Percentiles rank a stretch among this genome's conserved stretches.
These are phyloP conservation scores for Kuraishia capsulata DNA, from an alignment of 805 yeast species.

Conservation along the genomic window DNA sequence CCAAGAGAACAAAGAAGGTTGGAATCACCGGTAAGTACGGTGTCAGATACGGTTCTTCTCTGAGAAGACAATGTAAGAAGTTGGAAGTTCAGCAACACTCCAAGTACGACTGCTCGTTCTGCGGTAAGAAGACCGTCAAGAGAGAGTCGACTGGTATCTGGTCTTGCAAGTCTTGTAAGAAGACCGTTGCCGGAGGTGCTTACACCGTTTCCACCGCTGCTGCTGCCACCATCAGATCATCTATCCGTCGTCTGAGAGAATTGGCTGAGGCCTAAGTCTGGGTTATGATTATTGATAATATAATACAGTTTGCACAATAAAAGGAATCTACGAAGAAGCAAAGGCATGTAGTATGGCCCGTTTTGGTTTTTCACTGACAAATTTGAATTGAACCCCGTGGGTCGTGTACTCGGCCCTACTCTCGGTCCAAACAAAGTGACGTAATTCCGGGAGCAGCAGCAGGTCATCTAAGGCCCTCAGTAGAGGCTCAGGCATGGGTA, in stretches of 20 bases:
- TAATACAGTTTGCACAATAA: not conserved
- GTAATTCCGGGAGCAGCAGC: too few relatives aligned
- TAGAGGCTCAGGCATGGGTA: too few relatives aligned
- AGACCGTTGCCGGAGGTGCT: conserved; percentile 99
- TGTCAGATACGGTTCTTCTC: conserved; percentile 99
- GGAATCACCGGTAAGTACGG: conserved; percentile 99
- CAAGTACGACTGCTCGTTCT: conserved; percentile 98
- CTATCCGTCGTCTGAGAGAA: conserved; percentile 99
- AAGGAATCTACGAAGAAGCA: not conserved
- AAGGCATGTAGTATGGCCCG: too few relatives aligned
- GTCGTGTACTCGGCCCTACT: too few relatives aligned
- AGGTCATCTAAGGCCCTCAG: too few relatives aligned
- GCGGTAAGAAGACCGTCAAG: conserved; percentile 98
- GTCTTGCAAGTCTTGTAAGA: conserved; percentile 90
- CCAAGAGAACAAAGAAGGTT: conserved; percentile 99
- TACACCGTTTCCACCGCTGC: conserved; percentile 99
- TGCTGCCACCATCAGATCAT: conserved; percentile 99
- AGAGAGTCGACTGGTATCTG: conserved; percentile 99
- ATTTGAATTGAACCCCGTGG: too few relatives aligned
- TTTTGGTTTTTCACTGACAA: too few relatives aligned
- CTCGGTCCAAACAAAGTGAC: too few relatives aligned
- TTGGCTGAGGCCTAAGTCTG: conserved; percentile 89
- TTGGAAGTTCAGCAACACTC: conserved; percentile 98
- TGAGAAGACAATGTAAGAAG: conserved; percentile 99
- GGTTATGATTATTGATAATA: not conserved